Evolutionary conservation across 2,329 filamentous ascomycete genomes (phyloP), one percentile per base, ranked within the genome.

Genomic region (Fusarium sp.): DNA sequence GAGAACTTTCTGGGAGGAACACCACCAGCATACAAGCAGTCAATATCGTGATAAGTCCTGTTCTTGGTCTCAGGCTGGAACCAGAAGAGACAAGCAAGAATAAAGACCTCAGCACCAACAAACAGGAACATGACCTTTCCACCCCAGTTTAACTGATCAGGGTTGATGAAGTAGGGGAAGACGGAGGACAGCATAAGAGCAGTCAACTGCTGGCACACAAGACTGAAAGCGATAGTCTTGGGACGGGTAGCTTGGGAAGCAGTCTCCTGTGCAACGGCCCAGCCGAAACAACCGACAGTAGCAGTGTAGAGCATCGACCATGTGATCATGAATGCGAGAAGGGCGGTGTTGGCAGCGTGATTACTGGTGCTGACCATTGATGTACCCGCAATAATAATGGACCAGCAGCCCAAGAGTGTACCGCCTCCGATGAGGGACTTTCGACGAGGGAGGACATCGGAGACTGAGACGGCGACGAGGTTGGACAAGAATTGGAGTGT

Each of bases 21-120:
- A 10, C 66, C 62, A 20, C 73, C 51, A 1, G 73, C 69, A 49
- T 77, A 77, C 43, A 77, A 32, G 23, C 64, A 67, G 21, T 80
- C 78, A 21, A 80, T 78, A 6, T 80, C 78, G 11, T 75, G 68
- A 16, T 79, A 78, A 2, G 76, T 79, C 23, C 78, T 73, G 69
- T 80, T 80, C 76, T 80, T 80, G 1, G 78, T 80, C 74, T 80
- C 78, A 6, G 79, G 78, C 63, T 80, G 79, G 59, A 79, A 74
- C 68, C 78, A 78, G 30, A 75, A 80, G 4, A 80, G 62, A 1
- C 49, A 62, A 2, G 55, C 65, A 8, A 80, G 72, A 21, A 80
- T 78, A 27, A 80, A 71, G 2, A 78, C 55, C 66, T 80, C 78
- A 1, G 78, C 78, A 1, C 65, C 77, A 7, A 78, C 78, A 53